These are phyloP conservation scores for Penicillium sp. DNA, from an alignment of 2,329 filamentous ascomycete genomes.

Conservation along the genomic window DNA sequence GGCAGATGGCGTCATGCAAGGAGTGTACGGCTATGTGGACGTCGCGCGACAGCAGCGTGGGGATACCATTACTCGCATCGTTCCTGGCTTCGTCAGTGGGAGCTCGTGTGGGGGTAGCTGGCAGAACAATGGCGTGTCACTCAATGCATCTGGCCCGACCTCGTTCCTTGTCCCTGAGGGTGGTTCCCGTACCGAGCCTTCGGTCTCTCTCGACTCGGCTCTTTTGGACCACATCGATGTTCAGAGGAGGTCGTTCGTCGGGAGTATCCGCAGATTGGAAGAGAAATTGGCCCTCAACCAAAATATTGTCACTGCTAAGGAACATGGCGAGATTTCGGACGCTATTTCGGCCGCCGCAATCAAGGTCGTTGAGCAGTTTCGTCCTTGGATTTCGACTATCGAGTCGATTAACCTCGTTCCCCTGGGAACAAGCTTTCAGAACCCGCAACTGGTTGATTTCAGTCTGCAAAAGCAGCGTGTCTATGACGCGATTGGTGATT, in stretches of 20 bases:
- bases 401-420: slow-evolving; percentile 89
- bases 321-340: slow-evolving; percentile 80
- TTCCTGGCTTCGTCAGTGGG: slow-evolving; percentile 89
- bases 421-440: slow-evolving; percentile 76
- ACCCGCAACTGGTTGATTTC: slow-evolving; percentile 84
- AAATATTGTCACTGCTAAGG: slow-evolving; percentile 77
- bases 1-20: slow-evolving; percentile 92
- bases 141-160: slow-evolving; percentile 65
- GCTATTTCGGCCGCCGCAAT: slow-evolving; percentile 76
- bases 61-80: slow-evolving; percentile 88
- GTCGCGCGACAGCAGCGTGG: slow-evolving; percentile 91
- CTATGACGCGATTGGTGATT: slow-evolving; percentile 90
- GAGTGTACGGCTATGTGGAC: slow-evolving; percentile 95
- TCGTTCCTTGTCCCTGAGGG: slow-evolving; percentile 86
- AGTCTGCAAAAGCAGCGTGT: slow-evolving; percentile 87
- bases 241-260: slow-evolving; percentile 80
- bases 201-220: slow-evolving; percentile 71
- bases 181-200: slow-evolving; percentile 70
- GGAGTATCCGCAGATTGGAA: slow-evolving; percentile 83
- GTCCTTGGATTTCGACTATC: slow-evolving; percentile 84
- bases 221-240: slow-evolving; percentile 84
- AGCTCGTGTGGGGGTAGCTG: slow-evolving; percentile 84
- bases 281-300: slow-evolving; percentile 77
- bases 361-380: slow-evolving; percentile 84
- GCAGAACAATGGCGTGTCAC: slow-evolving; percentile 67